phyloP scores from a whole-genome alignment of 164 flowering plant species.

The Chloranthus sessilifolius region DNA sequence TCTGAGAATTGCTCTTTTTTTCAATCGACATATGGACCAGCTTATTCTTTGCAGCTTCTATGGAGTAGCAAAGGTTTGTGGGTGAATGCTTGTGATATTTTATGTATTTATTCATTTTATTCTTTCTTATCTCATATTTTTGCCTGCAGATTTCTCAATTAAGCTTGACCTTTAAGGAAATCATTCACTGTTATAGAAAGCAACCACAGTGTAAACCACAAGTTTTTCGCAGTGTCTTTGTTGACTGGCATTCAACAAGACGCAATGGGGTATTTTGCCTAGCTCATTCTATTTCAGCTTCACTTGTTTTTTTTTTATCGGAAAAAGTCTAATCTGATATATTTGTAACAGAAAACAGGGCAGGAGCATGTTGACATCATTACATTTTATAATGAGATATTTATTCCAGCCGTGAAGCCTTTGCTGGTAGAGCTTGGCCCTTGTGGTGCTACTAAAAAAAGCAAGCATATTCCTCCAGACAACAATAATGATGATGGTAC shows the following conservation, averaged over 20 bases:
- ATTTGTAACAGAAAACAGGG: constrained; percentile 58
- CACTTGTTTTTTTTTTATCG: too few relatives aligned
- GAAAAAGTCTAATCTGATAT: constrained; percentile 14
- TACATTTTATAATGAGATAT: constrained; percentile 86
- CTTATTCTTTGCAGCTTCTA: constrained; percentile 89
- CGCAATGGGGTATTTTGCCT: constrained; percentile 57
- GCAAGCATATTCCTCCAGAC: constrained; percentile 41
- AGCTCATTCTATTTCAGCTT: constrained; percentile 3
- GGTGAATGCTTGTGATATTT: not conserved
- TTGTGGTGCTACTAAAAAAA: constrained; percentile 36
- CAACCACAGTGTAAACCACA: constrained; percentile 94
- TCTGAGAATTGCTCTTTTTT: constrained; percentile 67
- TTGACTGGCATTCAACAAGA: constrained; percentile 64
- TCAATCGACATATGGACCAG: constrained; percentile 93
- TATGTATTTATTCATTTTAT: not conserved
- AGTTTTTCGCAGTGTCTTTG: constrained; percentile 82
- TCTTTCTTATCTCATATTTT: constrained; percentile 5
- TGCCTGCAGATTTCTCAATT: constrained; percentile 75
- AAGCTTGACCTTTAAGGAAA: constrained; percentile 75
- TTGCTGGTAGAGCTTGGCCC: constrained; percentile 76
- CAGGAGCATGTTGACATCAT: constrained; percentile 89
- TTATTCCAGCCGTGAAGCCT: constrained; percentile 79
- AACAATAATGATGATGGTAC: constrained; percentile 50
- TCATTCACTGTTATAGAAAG: constrained; percentile 77
- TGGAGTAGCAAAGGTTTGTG: constrained; percentile 89